Percentiles rank a stretch among this genome's conserved stretches.
Conservation (phyloP, 345 rosid genomes). For the Eucalyptus polybractea region DNA sequence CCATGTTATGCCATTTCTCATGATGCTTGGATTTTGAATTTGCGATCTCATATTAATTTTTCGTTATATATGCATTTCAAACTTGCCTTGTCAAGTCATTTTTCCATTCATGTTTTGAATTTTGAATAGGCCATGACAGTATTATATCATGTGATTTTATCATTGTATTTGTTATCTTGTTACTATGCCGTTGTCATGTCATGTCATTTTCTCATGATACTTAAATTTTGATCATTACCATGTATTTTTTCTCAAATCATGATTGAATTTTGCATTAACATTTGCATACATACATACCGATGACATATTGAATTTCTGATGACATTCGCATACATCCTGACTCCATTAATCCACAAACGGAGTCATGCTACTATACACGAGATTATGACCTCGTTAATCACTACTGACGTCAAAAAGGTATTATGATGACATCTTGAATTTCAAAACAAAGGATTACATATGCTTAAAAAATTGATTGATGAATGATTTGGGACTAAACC, state of each 20-base stretch:
- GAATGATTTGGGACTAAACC: background rate
- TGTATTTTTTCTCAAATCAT: background rate
- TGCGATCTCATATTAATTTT: background rate
- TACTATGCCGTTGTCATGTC: background rate
- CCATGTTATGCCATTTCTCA: background rate
- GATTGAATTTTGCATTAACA: background rate
- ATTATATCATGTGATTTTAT: too few species aligned
- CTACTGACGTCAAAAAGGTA: background rate
- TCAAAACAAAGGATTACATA: background rate
- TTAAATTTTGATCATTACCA: slow-evolving; percentile 7
- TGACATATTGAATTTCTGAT: too few species aligned
- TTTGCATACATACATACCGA: background rate
- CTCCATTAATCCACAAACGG: background rate
- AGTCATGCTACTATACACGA: background rate
- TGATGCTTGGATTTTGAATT: background rate
- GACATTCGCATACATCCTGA: background rate
- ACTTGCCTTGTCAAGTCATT: background rate
- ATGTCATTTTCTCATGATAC: background rate
- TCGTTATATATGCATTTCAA: background rate
- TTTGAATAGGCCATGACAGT: background rate
- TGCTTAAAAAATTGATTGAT: background rate
- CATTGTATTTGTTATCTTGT: background rate
- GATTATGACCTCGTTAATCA: background rate
- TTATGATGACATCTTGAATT: background rate
- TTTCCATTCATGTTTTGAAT: background rate